Conservation (phyloP, 106 monocot species). For the Agapanthus africanus region DNA sequence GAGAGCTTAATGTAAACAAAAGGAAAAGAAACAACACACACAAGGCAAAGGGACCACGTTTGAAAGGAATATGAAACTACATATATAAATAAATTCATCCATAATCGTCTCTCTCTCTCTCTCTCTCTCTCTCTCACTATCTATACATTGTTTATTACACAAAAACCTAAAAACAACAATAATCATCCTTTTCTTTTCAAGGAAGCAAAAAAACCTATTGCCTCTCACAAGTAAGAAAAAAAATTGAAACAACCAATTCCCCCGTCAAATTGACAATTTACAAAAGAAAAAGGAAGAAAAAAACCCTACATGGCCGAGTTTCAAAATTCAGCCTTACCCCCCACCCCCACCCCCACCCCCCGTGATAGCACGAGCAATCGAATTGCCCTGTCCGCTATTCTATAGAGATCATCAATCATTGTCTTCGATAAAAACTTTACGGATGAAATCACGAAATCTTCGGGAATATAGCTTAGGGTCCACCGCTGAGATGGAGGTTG, state of each 20-base stretch:
- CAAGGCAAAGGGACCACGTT: not conserved
- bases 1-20: conserved; percentile 7
- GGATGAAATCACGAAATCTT: conserved; percentile 53
- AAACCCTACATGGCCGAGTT: conserved; percentile 1
- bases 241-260: not conserved
- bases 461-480: conserved; percentile 60
- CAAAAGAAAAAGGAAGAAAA: too few species aligned
- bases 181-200: not conserved
- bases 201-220: conserved; percentile 8
- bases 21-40: conserved; percentile 5
- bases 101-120: not conserved
- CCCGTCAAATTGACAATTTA: conserved; percentile 4
- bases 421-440: conserved; percentile 48
- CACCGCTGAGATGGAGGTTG: conserved; percentile 56
- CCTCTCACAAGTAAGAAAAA: not conserved
- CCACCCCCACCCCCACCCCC: not conserved
- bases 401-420: conserved; percentile 1
- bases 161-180: not conserved
- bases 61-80: too few species aligned
- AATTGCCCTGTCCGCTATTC: not conserved
- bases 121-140: not conserved
- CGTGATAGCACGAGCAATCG: too few species aligned
- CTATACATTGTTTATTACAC: conserved; percentile 3
- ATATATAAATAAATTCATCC: not conserved
- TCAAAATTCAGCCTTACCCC: conserved; percentile 8